Evolutionary conservation across 1,284 basidiomycete genomes (phyloP), one percentile per base, ranked within the genome.

Genomic region (Leccinum olivaceoglutinosum): DNA sequence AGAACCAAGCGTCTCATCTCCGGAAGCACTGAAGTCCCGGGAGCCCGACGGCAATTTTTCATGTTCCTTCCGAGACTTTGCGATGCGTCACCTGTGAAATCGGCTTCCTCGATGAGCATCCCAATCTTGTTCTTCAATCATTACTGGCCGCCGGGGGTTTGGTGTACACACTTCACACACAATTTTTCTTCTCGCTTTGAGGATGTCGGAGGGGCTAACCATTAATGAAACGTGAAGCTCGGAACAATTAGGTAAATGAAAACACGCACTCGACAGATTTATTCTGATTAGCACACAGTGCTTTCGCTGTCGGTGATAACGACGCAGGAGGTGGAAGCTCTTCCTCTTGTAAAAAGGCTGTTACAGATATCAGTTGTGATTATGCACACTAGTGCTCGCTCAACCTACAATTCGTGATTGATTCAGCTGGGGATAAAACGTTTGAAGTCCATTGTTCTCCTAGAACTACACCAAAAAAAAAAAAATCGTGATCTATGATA

Each of bases 71-170:
- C 32, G 62, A 18, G 64, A 61, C 60, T 65, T 75, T 9, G 64
- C 63, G 32, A 63, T 51, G 32, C 65, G 67, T 46, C 73, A 71
- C 66, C 80, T 80, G 73, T 95, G 93, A 5, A 76, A 63, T 58
- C 84, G 85, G 29, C 86, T 88, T 51, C 77, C 78, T 44, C 80
- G 70, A 74, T 96, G 94, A 0, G 72, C 75, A 0, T 82, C 80
- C 87, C 90, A 92, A 65, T 88, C 83, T 12, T 76, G 74, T 3
- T 85, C 85, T 71, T 90, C 85, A 12, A 97, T 80, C 81, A 94
- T 88, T 62, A 92, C 81, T 0, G 95, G 94, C 32, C 82, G 77
- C 2, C 78, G 73, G 0, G 79, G 71, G 64, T 93, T 80, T 5
- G 72, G 68, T 0, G 93, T 94, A 71, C 95, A 98, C 2, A 82